Evolutionary conservation across 495 filamentous ascomycete species (phyloP), one percentile per base, ranked within the genome.

Genomic region (Cercophora sp.): DNA sequence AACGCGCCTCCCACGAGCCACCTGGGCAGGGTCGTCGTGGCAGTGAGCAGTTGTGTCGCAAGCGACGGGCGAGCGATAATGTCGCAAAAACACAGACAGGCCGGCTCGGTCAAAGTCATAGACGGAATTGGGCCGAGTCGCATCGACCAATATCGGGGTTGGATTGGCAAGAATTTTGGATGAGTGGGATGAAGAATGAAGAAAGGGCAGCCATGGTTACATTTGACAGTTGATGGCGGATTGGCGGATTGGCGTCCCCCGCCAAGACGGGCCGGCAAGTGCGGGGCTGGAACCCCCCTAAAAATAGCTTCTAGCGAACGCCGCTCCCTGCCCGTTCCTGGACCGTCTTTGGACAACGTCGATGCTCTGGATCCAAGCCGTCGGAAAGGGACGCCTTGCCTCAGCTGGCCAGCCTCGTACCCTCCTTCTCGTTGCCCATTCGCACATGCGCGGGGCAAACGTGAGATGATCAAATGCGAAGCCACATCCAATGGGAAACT

Each of bases 201-300:
- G 15, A 24, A 20, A 47, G 43, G 25, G 43, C 25, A 32, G 25
- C 40, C n/a, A 47, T 8, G 43, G 43, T 29, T 32, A 32, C 43
- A 47, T 47, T 47, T 47, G 43, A 47, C 43, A 13, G 24, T 32
- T 23, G 40, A n/a, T n/a, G n/a, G n/a, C n/a, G n/a, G n/a, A n/a
- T n/a, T 25, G 19, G 44, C 11, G 45, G 45, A 34, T 16, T 47
- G 31, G 35, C 25, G 42, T 27, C 24, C 23, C 10, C 47, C 32
- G 48, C 48, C 48, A 51, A 51, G 48, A 51, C 48, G 48, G 48
- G 35, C 48, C 48, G 36, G 48, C 48, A 51, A 51, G 23, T 51
- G 48, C 48, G 24, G 48, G 48, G 22, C 39, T 5, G 29, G 44
- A 47, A 32, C 27, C 46, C n/a, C n/a, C 24, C 48, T 51, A 51